Percentiles rank a stretch among this genome's conserved stretches.
Evolutionary conservation across 208 protist genomes (phyloP).

Genomic region (Naegleria lovaniensis): DNA sequence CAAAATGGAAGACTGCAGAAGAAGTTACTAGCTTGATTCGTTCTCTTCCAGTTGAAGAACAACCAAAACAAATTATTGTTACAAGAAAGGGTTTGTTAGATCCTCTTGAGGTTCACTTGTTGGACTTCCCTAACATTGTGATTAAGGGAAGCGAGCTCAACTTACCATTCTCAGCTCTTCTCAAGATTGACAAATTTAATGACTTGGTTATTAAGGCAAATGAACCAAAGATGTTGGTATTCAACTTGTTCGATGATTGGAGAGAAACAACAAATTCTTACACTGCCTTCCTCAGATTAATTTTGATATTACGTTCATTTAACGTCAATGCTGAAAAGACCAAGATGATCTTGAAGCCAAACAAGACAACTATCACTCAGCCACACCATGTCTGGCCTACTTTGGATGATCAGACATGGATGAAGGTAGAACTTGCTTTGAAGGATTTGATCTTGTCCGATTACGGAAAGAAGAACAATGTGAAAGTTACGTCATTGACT

Average conservation of each 20-base stretch:
- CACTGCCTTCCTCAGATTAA: constrained; percentile 98
- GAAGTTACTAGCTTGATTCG: constrained; percentile 98
- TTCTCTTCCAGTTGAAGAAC: constrained; percentile 95
- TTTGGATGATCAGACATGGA: constrained; percentile 97
- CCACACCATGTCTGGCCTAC: constrained; percentile 98
- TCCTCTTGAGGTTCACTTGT: constrained; percentile 88
- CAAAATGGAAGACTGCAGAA: constrained; percentile 99
- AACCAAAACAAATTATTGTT: constrained; percentile 99
- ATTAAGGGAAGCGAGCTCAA: constrained; percentile 99
- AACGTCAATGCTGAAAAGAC: constrained; percentile 93
- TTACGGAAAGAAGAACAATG: constrained; percentile 98
- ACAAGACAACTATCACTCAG: constrained; percentile 88
- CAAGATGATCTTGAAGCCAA: constrained; percentile 93
- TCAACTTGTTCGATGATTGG: constrained; percentile 99
- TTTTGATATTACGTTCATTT: constrained; percentile 97
- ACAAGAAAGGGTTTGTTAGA: constrained; percentile 96
- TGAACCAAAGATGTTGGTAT: constrained; percentile 94
- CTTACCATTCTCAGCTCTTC: constrained; percentile 95
- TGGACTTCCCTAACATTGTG: constrained; percentile 99
- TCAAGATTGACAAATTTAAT: constrained; percentile 98
- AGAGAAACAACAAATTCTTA: constrained; percentile 92
- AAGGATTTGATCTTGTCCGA: constrained; percentile 99
- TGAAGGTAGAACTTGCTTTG: constrained; percentile 91
- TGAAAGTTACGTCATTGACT: constrained; percentile 97
- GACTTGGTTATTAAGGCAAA: constrained; percentile 98